phyloP scores from a whole-genome alignment of 805 yeast species.

The Yarrowia porcina region DNA sequence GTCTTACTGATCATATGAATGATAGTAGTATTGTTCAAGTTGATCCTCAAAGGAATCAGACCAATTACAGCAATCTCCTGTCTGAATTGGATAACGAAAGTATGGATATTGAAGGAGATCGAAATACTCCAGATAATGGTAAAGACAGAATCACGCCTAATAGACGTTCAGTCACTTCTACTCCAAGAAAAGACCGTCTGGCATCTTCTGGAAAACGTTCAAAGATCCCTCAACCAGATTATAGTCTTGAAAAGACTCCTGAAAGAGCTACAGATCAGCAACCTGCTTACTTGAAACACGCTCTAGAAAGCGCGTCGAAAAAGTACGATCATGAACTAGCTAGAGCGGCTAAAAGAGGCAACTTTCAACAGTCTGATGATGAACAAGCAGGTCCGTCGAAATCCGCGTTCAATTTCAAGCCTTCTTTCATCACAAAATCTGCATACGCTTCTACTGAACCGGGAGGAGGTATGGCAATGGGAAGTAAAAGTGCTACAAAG shows the following conservation, averaged over 20 bases:
- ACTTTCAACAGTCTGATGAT: not conserved
- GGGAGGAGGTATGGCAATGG: not conserved
- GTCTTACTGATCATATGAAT: not conserved
- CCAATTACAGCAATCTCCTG: not conserved
- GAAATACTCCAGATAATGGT: not conserved
- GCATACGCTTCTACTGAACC: constrained; percentile 15
- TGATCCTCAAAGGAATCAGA: not conserved
- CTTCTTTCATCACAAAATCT: not conserved
- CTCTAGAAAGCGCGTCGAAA: not conserved
- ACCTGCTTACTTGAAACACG: constrained; percentile 23
- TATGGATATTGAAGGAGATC: not conserved
- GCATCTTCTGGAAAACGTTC: not conserved
- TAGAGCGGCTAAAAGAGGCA: constrained; percentile 11
- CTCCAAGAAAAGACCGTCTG: constrained; percentile 19
- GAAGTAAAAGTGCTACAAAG: not conserved
- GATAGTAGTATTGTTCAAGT: too few relatives aligned
- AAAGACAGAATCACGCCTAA: not conserved
- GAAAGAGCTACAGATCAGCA: not conserved
- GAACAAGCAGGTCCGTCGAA: not conserved
- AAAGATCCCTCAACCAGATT: not conserved
- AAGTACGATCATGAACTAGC: constrained; percentile 7
- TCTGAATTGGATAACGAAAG: not conserved
- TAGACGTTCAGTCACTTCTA: not conserved
- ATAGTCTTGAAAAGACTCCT: not conserved
- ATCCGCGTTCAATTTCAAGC: not conserved